Evolutionary conservation across 164 flowering plant species (phyloP).

Genomic region (Magnolia changhungtana): DNA sequence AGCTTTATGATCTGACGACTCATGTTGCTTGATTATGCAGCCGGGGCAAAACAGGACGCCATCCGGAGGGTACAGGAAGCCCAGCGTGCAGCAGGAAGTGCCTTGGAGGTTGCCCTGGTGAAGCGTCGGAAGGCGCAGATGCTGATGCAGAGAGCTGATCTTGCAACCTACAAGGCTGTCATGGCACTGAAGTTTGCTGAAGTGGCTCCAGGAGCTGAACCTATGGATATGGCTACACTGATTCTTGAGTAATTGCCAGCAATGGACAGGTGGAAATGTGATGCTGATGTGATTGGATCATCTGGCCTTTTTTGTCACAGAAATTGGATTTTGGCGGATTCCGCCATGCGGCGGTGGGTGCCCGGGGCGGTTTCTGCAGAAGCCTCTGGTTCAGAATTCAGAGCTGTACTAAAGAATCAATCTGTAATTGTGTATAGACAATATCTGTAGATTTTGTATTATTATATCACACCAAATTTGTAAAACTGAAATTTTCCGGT

Average conservation of each 20-base stretch:
- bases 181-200: conserved; percentile 69
- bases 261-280: neutral
- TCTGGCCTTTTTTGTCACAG: too few relatives aligned
- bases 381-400: neutral
- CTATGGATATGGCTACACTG: conserved; percentile 19
- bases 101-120: conserved; percentile 35
- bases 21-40: conserved; percentile 1
- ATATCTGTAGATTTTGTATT: conserved; percentile 17
- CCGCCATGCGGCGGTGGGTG: neutral
- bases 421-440: conserved; percentile 15
- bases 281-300: too few relatives aligned
- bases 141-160: conserved; percentile 67
- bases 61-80: conserved; percentile 48
- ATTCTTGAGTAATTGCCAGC: conserved; percentile 17
- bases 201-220: conserved; percentile 31
- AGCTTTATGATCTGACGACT: neutral
- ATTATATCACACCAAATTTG: conserved; percentile 5
- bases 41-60: conserved; percentile 18
- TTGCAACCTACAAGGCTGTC: conserved; percentile 59
- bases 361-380: neutral
- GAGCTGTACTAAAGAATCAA: neutral
- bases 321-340: neutral
- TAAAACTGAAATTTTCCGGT: conserved; percentile 5
- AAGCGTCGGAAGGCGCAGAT: conserved; percentile 67
- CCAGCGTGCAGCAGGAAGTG: conserved; percentile 30